phyloP scores from a whole-genome alignment of 139 green algal species.

The Micractinium sp. region DNA sequence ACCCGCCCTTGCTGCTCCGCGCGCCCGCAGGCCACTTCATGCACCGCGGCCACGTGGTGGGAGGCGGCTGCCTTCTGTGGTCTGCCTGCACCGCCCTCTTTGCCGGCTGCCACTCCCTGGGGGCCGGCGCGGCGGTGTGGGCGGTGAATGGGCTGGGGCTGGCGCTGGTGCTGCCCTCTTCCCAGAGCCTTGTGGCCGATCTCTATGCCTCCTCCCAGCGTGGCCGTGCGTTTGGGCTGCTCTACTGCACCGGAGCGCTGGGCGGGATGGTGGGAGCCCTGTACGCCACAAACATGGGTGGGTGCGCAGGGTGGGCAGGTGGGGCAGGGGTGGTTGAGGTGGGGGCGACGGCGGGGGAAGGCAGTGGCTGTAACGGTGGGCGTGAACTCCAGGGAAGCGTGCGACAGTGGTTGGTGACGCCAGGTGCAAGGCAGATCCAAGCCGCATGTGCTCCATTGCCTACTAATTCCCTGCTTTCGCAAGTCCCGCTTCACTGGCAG shows the following conservation, averaged over 20 bases:
- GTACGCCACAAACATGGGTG: constrained; percentile 79
- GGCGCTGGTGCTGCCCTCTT: constrained; percentile 70
- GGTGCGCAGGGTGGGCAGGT: background rate
- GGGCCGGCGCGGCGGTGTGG: constrained; percentile 63
- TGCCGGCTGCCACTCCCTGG: constrained; percentile 19
- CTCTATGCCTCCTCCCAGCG: constrained; percentile 51
- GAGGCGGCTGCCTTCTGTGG: constrained; percentile 76
- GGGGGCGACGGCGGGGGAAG: too few relatives aligned
- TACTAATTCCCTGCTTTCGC: too few relatives aligned
- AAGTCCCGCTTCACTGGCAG: background rate
- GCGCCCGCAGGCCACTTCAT: constrained; percentile 37
- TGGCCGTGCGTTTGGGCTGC: constrained; percentile 71
- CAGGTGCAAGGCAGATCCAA: too few relatives aligned
- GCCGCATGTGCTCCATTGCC: too few relatives aligned
- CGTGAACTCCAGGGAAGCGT: too few relatives aligned
- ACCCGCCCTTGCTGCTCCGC: background rate
- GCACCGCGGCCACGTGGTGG: constrained; percentile 65
- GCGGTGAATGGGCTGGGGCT: constrained; percentile 79
- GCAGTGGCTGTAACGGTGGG: too few relatives aligned
- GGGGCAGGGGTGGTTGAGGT: background rate
- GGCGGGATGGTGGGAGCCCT: constrained; percentile 63
- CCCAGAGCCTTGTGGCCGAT: constrained; percentile 73
- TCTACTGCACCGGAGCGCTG: constrained; percentile 64
- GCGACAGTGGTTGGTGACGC: too few relatives aligned
- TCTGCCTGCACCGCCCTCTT: constrained; percentile 73